Evolutionary conservation across 208 protist genomes (phyloP).

Genomic region (Herpetomonas samuelpessoai): DNA sequence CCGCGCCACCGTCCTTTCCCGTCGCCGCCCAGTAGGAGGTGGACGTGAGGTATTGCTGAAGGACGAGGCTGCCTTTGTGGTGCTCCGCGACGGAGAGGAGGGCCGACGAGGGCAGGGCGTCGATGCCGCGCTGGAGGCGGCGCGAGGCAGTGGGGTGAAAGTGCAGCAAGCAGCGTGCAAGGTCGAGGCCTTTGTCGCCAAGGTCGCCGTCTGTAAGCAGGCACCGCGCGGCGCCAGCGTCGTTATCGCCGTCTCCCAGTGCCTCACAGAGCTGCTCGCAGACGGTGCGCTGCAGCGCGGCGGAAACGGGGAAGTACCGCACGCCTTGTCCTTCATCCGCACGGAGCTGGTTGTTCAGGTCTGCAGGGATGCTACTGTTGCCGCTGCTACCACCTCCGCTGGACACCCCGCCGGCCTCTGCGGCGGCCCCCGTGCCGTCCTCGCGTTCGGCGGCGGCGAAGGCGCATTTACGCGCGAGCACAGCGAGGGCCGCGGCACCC

Average conservation of each 20-base stretch:
- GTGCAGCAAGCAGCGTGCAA: constrained; percentile 71
- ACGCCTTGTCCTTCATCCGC: constrained; percentile 46
- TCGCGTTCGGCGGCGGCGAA: constrained; percentile 26
- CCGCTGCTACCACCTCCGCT: no score
- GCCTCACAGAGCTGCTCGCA: constrained; percentile 8
- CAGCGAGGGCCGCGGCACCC: constrained; percentile 49
- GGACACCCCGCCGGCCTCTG: constrained; percentile 14
- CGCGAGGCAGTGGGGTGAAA: constrained; percentile 54
- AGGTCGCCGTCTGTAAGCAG: constrained; percentile 59
- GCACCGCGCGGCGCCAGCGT: constrained; percentile 61
- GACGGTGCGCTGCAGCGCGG: constrained; percentile 47
- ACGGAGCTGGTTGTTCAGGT: constrained; percentile 42
- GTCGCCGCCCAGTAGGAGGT: constrained; percentile 15
- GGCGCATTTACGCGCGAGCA: constrained; percentile 72
- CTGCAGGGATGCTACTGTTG: constrained; percentile 35
- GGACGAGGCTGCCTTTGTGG: constrained; percentile 63
- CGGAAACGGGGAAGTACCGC: constrained; percentile 51
- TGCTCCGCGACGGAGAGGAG: constrained; percentile 36
- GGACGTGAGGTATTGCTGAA: constrained; percentile 81
- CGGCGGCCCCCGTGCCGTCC: neutral
- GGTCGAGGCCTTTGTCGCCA: constrained; percentile 55
- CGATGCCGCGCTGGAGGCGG: constrained; percentile 59
- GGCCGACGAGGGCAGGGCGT: constrained; percentile 65
- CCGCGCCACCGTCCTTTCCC: constrained; percentile 2
- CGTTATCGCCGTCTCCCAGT: constrained; percentile 21